Evolutionary conservation across 345 rosid species (phyloP).

Genomic region (Populus ilicifolia): DNA sequence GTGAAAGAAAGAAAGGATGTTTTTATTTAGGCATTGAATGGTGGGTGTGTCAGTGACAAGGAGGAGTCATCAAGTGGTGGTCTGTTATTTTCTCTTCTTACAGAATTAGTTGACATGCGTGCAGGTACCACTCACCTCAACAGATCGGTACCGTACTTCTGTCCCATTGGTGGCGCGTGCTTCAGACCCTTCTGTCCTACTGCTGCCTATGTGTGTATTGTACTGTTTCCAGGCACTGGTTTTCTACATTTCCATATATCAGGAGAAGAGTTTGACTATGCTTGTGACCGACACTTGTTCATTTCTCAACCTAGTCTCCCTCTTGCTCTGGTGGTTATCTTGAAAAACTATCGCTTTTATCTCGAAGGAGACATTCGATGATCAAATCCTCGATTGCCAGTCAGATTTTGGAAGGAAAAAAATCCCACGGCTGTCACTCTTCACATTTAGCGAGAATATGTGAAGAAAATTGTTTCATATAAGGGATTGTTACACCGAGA

Average conservation of each 20-base stretch:
- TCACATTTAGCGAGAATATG: too few species aligned
- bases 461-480: too few species aligned
- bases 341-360: too few species aligned
- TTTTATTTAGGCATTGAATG: background rate
- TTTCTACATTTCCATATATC: too few species aligned
- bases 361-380: too few species aligned
- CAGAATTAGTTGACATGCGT: background rate
- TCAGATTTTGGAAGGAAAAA: too few species aligned
- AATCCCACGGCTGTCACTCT: too few species aligned
- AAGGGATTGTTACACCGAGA: too few species aligned
- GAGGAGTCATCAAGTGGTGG: background rate
- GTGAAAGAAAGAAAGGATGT: background rate
- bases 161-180: background rate
- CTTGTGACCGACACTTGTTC: background rate
- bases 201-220: background rate
- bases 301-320: background rate
- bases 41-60: background rate
- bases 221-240: background rate
- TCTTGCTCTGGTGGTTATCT: too few species aligned
- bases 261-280: too few species aligned
- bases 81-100: too few species aligned
- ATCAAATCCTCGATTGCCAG: too few species aligned
- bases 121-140: background rate
- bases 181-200: background rate
- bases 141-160: background rate